phyloP scores from a whole-genome alignment of 176 grass and related monocot species.

The Stipa capillata region DNA sequence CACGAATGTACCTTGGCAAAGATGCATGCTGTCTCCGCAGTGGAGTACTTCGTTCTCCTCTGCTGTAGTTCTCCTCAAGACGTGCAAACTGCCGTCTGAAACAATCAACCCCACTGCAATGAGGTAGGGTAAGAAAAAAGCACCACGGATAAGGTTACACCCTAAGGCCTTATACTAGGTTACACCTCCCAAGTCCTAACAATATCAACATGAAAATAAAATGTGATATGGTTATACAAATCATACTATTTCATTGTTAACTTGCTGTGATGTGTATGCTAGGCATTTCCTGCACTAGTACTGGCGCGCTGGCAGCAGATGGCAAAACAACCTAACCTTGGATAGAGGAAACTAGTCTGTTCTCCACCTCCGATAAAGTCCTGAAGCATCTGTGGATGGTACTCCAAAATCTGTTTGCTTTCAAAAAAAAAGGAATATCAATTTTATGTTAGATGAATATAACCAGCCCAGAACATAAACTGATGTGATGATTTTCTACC shows the following conservation, averaged over 20 bases:
- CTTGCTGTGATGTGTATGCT: not conserved
- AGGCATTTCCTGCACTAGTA: not conserved
- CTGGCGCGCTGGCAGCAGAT: not conserved
- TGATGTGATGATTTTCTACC: conserved; percentile 37
- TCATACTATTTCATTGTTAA: not conserved
- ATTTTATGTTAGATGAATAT: conserved; percentile 12
- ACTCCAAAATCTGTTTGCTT: conserved; percentile 98
- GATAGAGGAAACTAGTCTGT: conserved; percentile 83
- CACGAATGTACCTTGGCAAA: conserved; percentile 61
- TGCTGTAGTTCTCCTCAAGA: conserved; percentile 78
- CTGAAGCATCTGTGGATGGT: conserved; percentile 90
- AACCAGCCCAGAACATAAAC: not conserved
- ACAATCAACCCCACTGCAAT: conserved; percentile 65
- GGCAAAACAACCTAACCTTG: conserved; percentile 45
- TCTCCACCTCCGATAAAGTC: conserved; percentile 65
- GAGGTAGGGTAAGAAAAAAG: conserved; percentile 13
- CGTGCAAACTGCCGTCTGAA: conserved; percentile 85
- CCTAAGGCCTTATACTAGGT: not conserved
- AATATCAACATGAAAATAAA: conserved; percentile 1
- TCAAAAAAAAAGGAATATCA: conserved; percentile 20
- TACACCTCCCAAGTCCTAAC: conserved; percentile 9
- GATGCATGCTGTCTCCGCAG: conserved; percentile 61
- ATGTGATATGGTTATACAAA: not conserved
- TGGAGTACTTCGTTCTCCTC: conserved; percentile 58
- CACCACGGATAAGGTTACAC: not conserved